phyloP scores from a whole-genome alignment of 78 protist genomes.

The Dictyostelium brefeldianum region DNA sequence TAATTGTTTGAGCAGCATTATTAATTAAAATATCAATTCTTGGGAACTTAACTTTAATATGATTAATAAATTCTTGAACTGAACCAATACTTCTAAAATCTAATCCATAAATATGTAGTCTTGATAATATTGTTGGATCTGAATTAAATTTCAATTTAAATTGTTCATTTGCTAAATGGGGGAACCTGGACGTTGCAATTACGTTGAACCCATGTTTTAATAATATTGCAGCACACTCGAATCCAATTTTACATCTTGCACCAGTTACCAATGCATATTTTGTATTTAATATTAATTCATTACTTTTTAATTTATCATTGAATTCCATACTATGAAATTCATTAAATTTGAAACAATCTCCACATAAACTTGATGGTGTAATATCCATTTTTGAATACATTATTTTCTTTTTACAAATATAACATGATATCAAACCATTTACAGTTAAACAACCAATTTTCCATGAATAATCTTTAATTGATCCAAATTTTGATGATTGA shows the following conservation, averaged over 20 bases:
- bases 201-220: conserved; percentile 78
- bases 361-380: not conserved
- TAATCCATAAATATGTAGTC: conserved; percentile 71
- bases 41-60: conserved; percentile 6
- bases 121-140: not conserved
- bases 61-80: conserved; percentile 56
- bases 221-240: conserved; percentile 41
- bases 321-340: not conserved
- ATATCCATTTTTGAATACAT: not conserved
- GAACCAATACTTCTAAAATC: conserved; percentile 68
- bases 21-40: conserved; percentile 86
- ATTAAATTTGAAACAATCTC: not conserved
- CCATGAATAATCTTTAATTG: not conserved
- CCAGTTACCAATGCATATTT: conserved; percentile 89
- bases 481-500: not conserved
- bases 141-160: not conserved
- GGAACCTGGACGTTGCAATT: conserved; percentile 87
- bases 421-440: not conserved
- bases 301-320: not conserved
- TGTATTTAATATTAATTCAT: not conserved
- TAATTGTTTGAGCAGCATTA: conserved; percentile 88
- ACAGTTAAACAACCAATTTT: not conserved
- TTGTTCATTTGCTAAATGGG: conserved; percentile 9
- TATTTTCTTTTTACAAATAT: not conserved
- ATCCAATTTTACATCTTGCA: conserved; percentile 88